Base-by-base conservation (phyloP, 75 land plant genomes). In the Pinus taeda region DNA sequence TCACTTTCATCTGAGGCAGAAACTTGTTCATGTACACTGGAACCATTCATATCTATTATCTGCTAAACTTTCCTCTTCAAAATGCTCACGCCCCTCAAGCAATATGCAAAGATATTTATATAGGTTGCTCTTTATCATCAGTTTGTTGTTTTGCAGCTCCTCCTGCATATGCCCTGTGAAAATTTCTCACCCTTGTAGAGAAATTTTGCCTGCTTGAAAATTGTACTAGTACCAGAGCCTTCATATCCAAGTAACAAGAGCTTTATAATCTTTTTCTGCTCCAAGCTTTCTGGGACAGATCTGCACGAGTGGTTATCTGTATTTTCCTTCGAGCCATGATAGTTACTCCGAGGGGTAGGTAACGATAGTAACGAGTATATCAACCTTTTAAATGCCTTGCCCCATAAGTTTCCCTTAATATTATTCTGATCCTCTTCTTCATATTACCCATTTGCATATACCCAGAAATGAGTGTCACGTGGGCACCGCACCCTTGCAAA, bases 41-140 rank as follows among this genome's bases (percentile, higher is more conserved):
- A n/a, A 71, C 39, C 39, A 73, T 53, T 76, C 61, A 69, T 59
- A 13, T 37, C 26, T 26, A 26, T 26, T 26, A 26, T 26, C 30
- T 13, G 64, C 22, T 13, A 85, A 4, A 15, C 73, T 82, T 56
- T 90, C 98, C 80, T 95, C 95, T 80, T 96, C 99, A 85, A 96
- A 96, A 75, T 89, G 89, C 79, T 96, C 99, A 17, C 99, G 90
- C 17, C 95, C 99, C 80, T 96, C 97, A 36, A 96, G 86, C 57
- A 93, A 81, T 26, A 96, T 86, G 66, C 91, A 84, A 4, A 93
- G 84, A 76, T 96, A 96, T 71, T 84, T 92, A 79, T 85, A 93
- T 71, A 96, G 87, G 66, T 96, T 91, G 80, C 92, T 89, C 75
- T 92, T 97, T 24, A 96, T 92, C 93, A 96, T 90, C 55, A 82